Evolutionary conservation across 2,329 filamentous ascomycete species (phyloP).

Genomic region (Fonsecaea erecta): DNA sequence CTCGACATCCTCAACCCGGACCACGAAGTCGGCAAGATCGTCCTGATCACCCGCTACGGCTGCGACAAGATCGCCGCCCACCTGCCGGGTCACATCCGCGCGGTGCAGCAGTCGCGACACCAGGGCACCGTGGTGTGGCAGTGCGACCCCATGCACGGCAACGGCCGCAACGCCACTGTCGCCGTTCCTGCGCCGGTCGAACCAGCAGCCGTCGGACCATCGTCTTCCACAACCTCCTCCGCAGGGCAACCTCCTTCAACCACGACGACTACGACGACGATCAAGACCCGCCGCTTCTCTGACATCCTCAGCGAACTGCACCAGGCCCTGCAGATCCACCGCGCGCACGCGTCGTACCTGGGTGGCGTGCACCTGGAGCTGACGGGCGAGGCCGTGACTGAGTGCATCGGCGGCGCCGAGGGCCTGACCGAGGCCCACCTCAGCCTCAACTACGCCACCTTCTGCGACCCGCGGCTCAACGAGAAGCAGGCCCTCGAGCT

Average conservation of each 20-base stretch:
- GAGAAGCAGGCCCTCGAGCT: constrained; percentile 97
- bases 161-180: constrained; percentile 56
- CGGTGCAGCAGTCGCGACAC: constrained; percentile 78
- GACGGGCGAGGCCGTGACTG: constrained; percentile 93
- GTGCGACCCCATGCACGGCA: constrained; percentile 98
- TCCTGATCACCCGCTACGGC: constrained; percentile 93
- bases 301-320: constrained; percentile 88
- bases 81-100: constrained; percentile 83
- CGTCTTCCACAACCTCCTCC: not conserved
- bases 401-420: constrained; percentile 90
- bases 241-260: not conserved
- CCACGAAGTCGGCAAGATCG: constrained; percentile 87
- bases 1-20: constrained; percentile 84
- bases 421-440: constrained; percentile 86
- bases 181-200: constrained; percentile 47
- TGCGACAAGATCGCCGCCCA: constrained; percentile 74
- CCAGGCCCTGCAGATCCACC: constrained; percentile 82
- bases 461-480: constrained; percentile 92
- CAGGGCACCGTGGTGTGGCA: constrained; percentile 79
- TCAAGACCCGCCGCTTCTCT: constrained; percentile 91
- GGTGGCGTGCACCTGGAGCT: constrained; percentile 95
- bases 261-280: constrained; percentile 61
- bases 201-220: constrained; percentile 53
- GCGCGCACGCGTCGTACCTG: constrained; percentile 79
- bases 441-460: constrained; percentile 89